Evolutionary conservation across 2,329 filamentous ascomycete genomes (phyloP), one percentile per base, ranked within the genome.

Genomic region (Aaosphaeria arxii): DNA sequence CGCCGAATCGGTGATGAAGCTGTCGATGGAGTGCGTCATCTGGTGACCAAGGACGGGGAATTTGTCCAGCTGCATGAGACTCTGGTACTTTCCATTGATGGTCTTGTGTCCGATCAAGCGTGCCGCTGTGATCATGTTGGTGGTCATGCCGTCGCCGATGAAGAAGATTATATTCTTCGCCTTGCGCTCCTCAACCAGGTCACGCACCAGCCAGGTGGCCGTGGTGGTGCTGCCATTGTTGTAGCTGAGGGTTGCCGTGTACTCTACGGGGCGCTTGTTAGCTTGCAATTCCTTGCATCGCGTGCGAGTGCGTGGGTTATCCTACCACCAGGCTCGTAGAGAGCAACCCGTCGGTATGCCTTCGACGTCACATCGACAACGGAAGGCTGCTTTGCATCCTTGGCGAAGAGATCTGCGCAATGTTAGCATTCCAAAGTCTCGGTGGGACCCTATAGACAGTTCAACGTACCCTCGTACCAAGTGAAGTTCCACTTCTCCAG

Each of bases 81-180:
- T 83, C 75, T 89, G 85, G 70, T 92, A 95, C 69, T 87, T 88
- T 58, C 89, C 89, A 63, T 95, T 94, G 77, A 92, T 80, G 57
- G 80, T 86, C 76, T 89, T 87, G 77, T 95, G 89, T 13, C 80
- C 89, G 47, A 95, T 84, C 47, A 94, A 77, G 56, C 89, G 86
- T 46, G 89, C 89, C 39, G 89, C 89, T 35, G 85, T 87, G 63
- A 88, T 87, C 84, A 88, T 88, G 71, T 88, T 88, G 40, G 86
- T 89, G 3, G 79, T 82, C 78, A 81, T 81, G 30, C 78, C 81
- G 48, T 83, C 80, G 66, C 89, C 89, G 55, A 95, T 89, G 72
- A 94, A 95, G 54, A 94, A 78, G 58, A 94, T 83, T 56, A 94
- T 83, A 57, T 94, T 94, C 81, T 91, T 94, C 36, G 88, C 85